A percentile compares a stretch with the other conserved stretches of the same genome.
Conservation (phyloP, 2,329 filamentous ascomycete genomes). For the Xylaria sp. region DNA sequence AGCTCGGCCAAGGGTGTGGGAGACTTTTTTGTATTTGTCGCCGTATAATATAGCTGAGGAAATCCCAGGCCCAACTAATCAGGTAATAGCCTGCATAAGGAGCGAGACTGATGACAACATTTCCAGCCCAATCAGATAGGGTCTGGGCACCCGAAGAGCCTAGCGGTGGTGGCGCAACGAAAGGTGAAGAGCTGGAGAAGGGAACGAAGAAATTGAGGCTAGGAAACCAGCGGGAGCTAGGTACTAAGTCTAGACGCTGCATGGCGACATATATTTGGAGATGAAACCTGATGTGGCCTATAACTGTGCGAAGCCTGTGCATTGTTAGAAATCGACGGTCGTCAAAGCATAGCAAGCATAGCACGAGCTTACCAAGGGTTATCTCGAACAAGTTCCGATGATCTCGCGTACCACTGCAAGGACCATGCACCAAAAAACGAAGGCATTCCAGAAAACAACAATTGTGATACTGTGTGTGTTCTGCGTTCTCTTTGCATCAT, state of each 20-base stretch:
- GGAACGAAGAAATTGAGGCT: slow-evolving; percentile 63
- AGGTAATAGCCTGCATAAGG: slow-evolving; percentile 61
- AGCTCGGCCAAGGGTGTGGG: slow-evolving; percentile 47
- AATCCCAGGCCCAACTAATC: slow-evolving; percentile 53
- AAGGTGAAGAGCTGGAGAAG: slow-evolving; percentile 62
- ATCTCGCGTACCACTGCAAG: slow-evolving; percentile 46
- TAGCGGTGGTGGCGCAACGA: slow-evolving; percentile 57
- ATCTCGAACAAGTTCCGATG: slow-evolving; percentile 33
- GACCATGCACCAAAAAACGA: slow-evolving; percentile 51
- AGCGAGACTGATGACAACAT: slow-evolving; percentile 54
- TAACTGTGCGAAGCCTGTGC: slow-evolving; percentile 40
- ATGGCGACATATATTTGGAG: slow-evolving; percentile 63
- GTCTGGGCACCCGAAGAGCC: slow-evolving; percentile 52
- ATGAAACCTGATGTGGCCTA: slow-evolving; percentile 59
- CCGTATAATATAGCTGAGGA: slow-evolving; percentile 53
- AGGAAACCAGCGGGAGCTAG: slow-evolving; percentile 56
- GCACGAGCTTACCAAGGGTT: slow-evolving; percentile 48
- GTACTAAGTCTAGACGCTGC: slow-evolving; percentile 61
- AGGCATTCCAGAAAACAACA: slow-evolving; percentile 55
- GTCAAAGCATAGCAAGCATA: neutral
- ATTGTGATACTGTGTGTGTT: slow-evolving; percentile 48
- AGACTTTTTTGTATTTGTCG: slow-evolving; percentile 53
- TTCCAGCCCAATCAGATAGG: slow-evolving; percentile 57
- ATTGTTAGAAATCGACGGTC: slow-evolving; percentile 27
- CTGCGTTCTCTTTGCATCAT: slow-evolving; percentile 52